Evolutionary conservation across 139 green algal species (phyloP), one percentile per base, ranked within the genome.

Genomic region (Edaphochlamys debaryana): DNA sequence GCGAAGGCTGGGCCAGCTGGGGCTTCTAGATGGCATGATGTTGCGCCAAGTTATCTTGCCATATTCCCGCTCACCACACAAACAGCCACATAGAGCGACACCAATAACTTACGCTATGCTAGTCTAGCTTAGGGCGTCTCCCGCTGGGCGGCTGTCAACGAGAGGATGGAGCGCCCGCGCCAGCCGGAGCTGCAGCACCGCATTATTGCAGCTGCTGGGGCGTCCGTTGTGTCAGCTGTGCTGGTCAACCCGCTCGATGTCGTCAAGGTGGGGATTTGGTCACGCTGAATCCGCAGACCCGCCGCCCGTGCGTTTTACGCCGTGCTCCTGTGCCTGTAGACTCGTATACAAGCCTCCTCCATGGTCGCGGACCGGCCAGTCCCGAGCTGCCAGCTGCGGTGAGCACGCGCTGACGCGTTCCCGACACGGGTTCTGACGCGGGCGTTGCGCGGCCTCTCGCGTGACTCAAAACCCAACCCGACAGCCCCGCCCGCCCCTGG

Each of bases 201-300:
- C 2, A 50, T 87, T 32, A 17, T 89, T 0, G 94, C 94, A 37
- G 94, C 93, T 22, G 90, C 83, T 30, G 94, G 94, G 3, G 92
- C 94, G 2, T 93, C 91, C 0, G 38, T 96, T 5, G 88, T 93
- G 0, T 92, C 92, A 5, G 94, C 92, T 2, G 32, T 95, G 15
- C 86, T 96, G 1, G 92, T 96, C 29, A 98, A 97, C 77, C 94
- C 94, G 0, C 84, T 98, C 15, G 94, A 98, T 86, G 94, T 98
- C 2, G 89, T 96, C 13, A 98, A 98, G 89, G 94, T 96, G 56
- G 13, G 90, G 40, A 4, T 36, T 58, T n/a, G n/a, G n/a, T n/a
- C n/a, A n/a, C n/a, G n/a, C n/a, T n/a, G n/a, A n/a, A n/a, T n/a
- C n/a, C n/a, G n/a, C n/a, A n/a, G n/a, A n/a, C n/a, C n/a, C n/a